Percentiles rank a stretch among this genome's conserved stretches.
These are phyloP conservation scores for Amylocystis lapponica DNA, from an alignment of 768 basidiomycete species.

Conservation along the genomic window DNA sequence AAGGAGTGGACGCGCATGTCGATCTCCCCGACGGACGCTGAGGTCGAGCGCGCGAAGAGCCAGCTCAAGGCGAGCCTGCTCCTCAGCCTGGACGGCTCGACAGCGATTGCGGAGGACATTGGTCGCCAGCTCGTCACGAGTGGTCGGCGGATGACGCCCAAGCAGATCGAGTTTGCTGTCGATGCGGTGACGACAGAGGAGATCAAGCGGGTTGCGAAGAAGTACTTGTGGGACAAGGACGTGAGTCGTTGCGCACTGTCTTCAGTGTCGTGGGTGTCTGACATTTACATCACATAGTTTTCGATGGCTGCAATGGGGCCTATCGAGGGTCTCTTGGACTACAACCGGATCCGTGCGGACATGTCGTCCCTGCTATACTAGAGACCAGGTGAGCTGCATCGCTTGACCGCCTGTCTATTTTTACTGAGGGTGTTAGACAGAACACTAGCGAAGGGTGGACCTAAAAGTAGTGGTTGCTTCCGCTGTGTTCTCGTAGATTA, in stretches of 20 bases:
- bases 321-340: conserved; percentile 90
- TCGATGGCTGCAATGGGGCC: conserved; percentile 87
- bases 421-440: neutral
- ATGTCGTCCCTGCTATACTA: conserved; percentile 79
- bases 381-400: conserved; percentile 7
- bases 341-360: conserved; percentile 81
- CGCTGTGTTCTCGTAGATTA: conserved; percentile 3
- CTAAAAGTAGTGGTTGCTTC: conserved; percentile 8
- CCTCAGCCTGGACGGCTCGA: conserved; percentile 90
- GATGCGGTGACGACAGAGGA: conserved; percentile 85
- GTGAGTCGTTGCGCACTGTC: conserved; percentile 37
- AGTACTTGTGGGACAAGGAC: conserved; percentile 97
- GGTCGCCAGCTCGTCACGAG: conserved; percentile 96
- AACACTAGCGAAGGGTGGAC: conserved; percentile 1
- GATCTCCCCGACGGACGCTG: conserved; percentile 71
- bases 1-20: conserved; percentile 97
- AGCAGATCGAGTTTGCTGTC: conserved; percentile 89
- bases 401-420: no score
- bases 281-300: conserved; percentile 39
- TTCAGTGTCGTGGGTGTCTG: neutral
- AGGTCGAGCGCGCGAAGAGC: conserved; percentile 97
- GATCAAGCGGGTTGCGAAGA: conserved; percentile 91
- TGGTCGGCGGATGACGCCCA: conserved; percentile 83
- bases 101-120: conserved; percentile 96
- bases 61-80: conserved; percentile 95